These are phyloP conservation scores for Aspergillus caelatus DNA, from an alignment of 2,329 filamentous ascomycete species.

Conservation along the genomic window DNA sequence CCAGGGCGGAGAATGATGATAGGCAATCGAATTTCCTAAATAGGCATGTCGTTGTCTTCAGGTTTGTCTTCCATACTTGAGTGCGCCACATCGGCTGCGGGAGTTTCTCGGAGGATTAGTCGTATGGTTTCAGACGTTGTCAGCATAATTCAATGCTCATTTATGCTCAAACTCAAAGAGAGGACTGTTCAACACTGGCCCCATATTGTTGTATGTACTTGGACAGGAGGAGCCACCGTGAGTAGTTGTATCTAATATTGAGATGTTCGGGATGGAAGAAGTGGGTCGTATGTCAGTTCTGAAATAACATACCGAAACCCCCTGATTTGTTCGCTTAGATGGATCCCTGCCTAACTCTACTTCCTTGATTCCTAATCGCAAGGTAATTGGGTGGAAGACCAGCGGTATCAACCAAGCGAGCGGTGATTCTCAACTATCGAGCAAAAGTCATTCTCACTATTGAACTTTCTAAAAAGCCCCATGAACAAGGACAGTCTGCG, in stretches of 20 bases:
- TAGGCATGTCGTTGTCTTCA: neutral
- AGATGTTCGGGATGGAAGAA: neutral
- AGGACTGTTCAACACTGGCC: neutral
- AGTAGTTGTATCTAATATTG: neutral
- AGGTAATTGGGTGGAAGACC: neutral
- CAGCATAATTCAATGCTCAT: neutral
- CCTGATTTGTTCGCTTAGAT: neutral
- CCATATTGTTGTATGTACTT: neutral
- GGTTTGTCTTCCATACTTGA: neutral
- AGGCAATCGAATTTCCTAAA: neutral
- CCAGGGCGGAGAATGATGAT: neutral
- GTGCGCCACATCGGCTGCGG: neutral
- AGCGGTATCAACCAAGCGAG: neutral
- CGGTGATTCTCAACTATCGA: neutral
- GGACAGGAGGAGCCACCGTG: neutral
- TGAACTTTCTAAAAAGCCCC: neutral
- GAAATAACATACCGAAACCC: neutral
- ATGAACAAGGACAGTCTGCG: neutral
- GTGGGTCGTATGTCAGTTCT: neutral
- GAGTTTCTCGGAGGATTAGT: neutral
- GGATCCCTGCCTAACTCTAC: neutral
- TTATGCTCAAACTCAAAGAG: neutral
- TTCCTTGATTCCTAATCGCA: neutral
- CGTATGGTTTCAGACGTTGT: neutral
- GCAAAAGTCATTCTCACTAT: neutral